These are phyloP conservation scores for Botrytis tulipae DNA, from an alignment of 2,329 filamentous ascomycete genomes.

Conservation along the genomic window DNA sequence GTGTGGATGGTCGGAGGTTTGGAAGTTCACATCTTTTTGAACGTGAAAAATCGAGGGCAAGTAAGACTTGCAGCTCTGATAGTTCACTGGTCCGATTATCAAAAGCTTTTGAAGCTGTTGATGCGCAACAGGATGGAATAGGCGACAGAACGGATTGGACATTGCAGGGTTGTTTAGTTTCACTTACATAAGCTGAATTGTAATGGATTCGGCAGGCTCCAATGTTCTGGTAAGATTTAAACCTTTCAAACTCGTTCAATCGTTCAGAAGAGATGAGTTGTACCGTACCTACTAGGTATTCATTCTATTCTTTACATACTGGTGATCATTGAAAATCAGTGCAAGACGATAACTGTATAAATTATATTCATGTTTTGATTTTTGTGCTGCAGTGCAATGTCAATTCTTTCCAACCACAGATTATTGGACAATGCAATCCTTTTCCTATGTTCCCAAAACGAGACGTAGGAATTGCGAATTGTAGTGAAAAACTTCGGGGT, in stretches of 20 bases:
- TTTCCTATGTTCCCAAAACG: constrained; percentile 2
- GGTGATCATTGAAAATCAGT: background rate
- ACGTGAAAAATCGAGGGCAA: background rate
- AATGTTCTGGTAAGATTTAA: background rate
- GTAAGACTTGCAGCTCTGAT: constrained; percentile 15
- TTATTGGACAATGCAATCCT: background rate
- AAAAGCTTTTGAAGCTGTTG: constrained; percentile 8
- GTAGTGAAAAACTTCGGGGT: background rate
- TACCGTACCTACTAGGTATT: background rate
- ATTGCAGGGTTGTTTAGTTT: background rate
- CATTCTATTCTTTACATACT: background rate
- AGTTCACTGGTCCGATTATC: background rate
- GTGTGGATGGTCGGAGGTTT: constrained; percentile 5
- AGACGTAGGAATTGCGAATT: constrained; percentile 12
- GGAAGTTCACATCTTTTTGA: constrained; percentile 30
- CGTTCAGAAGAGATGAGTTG: background rate
- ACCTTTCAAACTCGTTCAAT: background rate
- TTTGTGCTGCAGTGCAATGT: background rate
- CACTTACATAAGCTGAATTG: background rate
- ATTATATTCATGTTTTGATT: background rate
- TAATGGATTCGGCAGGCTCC: background rate
- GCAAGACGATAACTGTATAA: background rate
- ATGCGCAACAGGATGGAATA: constrained; percentile 8
- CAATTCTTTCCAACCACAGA: background rate
- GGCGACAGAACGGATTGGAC: constrained; percentile 2